These are phyloP conservation scores for Apocynum venetum DNA, from an alignment of 257 asterid species.

Conservation along the genomic window DNA sequence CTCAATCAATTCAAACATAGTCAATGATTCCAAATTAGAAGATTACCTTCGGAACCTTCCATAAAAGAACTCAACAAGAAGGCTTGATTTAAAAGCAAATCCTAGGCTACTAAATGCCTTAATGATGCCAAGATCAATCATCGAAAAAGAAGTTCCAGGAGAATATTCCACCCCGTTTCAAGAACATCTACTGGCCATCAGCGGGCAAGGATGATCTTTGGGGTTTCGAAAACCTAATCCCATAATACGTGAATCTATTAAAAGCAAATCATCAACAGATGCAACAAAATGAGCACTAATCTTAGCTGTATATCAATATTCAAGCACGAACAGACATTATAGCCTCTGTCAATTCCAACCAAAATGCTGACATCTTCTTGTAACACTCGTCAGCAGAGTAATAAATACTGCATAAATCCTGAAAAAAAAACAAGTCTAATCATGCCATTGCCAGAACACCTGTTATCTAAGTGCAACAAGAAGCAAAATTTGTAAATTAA, in stretches of 20 bases:
- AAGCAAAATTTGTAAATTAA: not conserved
- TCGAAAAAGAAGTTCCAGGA: not conserved
- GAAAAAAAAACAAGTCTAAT: slow-evolving; percentile 10
- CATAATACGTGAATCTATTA: not conserved
- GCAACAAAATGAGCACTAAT: not conserved
- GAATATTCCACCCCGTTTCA: not conserved
- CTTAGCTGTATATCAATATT: not conserved
- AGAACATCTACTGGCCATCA: not conserved
- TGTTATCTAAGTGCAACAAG: not conserved
- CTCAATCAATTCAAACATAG: too few relatives aligned
- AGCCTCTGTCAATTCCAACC: not conserved
- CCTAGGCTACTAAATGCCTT: not conserved
- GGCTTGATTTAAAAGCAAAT: not conserved
- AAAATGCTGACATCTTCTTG: not conserved
- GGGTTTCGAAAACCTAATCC: not conserved
- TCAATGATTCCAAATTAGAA: too few relatives aligned
- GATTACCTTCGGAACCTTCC: too few relatives aligned
- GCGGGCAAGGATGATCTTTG: not conserved
- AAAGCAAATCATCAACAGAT: not conserved
- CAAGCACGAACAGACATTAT: not conserved
- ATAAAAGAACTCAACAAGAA: not conserved
- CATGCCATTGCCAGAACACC: not conserved
- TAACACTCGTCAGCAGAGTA: not conserved
- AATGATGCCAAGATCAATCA: not conserved
- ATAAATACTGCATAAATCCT: slow-evolving; percentile 7